Conservation (phyloP, 208 protist genomes). For the Crithidia acanthocephali region DNA sequence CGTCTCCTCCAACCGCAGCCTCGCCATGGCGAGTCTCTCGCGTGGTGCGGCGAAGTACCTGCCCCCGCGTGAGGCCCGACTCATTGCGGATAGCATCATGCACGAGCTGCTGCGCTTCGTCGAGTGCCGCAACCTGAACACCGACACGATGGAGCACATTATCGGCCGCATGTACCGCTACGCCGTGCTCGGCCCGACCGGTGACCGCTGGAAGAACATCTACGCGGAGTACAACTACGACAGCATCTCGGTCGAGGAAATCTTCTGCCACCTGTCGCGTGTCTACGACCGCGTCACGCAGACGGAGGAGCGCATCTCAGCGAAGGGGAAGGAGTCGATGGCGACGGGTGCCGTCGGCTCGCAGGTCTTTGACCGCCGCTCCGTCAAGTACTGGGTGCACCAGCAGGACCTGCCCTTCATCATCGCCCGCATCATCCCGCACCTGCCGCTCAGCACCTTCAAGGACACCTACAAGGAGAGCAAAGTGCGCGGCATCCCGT, state of each 20-base stretch:
- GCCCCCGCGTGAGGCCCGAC: constrained; percentile 61
- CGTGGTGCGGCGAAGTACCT: constrained; percentile 19
- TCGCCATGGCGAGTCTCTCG: constrained; percentile 28
- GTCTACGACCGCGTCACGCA: constrained; percentile 81
- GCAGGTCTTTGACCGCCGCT: constrained; percentile 88
- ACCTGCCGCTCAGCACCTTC: constrained; percentile 87
- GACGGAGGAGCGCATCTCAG: constrained; percentile 69
- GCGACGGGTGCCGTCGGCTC: constrained; percentile 70
- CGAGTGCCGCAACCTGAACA: constrained; percentile 87
- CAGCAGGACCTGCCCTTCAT: constrained; percentile 87
- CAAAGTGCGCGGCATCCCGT: constrained; percentile 58
- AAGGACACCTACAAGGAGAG: constrained; percentile 81
- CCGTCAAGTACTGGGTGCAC: constrained; percentile 92
- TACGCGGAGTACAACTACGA: constrained; percentile 66
- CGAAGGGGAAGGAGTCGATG: constrained; percentile 55
- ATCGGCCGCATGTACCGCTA: constrained; percentile 88
- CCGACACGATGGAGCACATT: constrained; percentile 89
- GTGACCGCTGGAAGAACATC: constrained; percentile 83
- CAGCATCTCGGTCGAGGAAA: constrained; percentile 62
- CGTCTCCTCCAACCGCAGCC: constrained; percentile 40
- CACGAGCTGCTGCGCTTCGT: constrained; percentile 86
- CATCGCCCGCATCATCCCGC: constrained; percentile 89
- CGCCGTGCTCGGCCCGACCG: constrained; percentile 79
- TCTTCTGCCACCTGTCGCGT: constrained; percentile 73
- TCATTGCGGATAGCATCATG: constrained; percentile 75